Evolutionary conservation across 176 grass and related monocot species (phyloP).

Genomic region (Oryza australiensis): DNA sequence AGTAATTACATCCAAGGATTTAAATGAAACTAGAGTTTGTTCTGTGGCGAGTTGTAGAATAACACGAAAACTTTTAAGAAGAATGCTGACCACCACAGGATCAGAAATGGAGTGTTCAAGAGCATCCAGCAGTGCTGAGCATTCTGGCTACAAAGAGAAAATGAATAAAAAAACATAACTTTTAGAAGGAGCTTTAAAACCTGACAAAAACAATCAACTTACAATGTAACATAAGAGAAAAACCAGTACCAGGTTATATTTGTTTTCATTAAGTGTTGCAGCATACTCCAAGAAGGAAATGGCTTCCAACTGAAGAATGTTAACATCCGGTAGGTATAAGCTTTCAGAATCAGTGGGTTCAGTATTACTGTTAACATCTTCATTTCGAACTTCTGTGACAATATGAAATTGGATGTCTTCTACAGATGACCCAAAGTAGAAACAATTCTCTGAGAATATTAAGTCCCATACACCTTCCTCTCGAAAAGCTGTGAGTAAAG

Average conservation of each 20-base stretch:
- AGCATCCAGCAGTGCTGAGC: slow-evolving; percentile 59
- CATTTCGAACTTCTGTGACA: slow-evolving; percentile 31
- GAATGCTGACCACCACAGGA: slow-evolving; percentile 53
- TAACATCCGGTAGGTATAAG: slow-evolving; percentile 48
- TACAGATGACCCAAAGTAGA: slow-evolving; percentile 60
- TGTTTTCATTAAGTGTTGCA: slow-evolving; percentile 62
- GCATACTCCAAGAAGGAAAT: slow-evolving; percentile 91
- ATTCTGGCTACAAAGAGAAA: slow-evolving; percentile 68
- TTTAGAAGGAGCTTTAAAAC: slow-evolving; percentile 14
- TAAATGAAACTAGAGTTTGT: slow-evolving; percentile 64
- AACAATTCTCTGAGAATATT: slow-evolving; percentile 84
- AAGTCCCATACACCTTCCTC: slow-evolving; percentile 88
- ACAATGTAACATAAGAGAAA: slow-evolving; percentile 15
- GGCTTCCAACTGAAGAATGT: slow-evolving; percentile 70
- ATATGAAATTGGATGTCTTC: slow-evolving; percentile 38
- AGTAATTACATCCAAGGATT: slow-evolving; percentile 59
- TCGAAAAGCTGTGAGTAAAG: slow-evolving; percentile 70
- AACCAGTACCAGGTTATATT: slow-evolving; percentile 62
- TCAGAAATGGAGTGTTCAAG: slow-evolving; percentile 62
- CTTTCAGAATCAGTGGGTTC: slow-evolving; percentile 31
- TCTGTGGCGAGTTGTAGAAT: slow-evolving; percentile 67
- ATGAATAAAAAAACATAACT: slow-evolving; percentile 17
- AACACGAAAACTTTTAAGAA: slow-evolving; percentile 65
- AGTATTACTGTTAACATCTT: slow-evolving; percentile 19
- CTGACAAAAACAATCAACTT: slow-evolving; percentile 16